Base-by-base conservation (phyloP, 306 rosid genomes). In the Neltuma alba region DNA sequence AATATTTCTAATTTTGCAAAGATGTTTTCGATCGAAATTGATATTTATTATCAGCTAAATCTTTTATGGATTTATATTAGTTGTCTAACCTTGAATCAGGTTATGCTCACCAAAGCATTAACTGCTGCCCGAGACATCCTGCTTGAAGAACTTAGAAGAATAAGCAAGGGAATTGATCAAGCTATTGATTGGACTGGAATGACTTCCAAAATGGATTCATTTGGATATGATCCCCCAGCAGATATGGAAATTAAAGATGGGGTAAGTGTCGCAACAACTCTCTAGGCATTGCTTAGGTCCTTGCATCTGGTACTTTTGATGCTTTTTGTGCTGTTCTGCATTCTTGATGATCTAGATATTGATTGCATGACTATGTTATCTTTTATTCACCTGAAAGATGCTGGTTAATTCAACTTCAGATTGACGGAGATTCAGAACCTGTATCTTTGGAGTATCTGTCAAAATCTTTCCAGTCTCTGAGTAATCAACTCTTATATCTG, bases 91-190 rank as follows among this genome's bases (percentile, higher is more conserved):
- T 78, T 48, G 52, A 87, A 87, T 57, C 81, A 82, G 80, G 86
- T 84, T 84, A 83, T 83, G 86, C 94, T 90, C 81, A 75, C 87
- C 76, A 92, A 95, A 83, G 90, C 94, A 64, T 83, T 95, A 82
- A 62, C 86, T 82, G 76, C 88, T 83, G 92, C 98, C 34, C 92
- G 90, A 72, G 92, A 89, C 83, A 85, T 84, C 44, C 79, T 95
- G 87, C 92, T 91, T 80, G 96, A 95, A 83, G 96, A 93, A 84
- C 85, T 95, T 50, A 91, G 73, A 83, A 89, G 83, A 82, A 82
- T 95, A 47, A 89, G 97, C 89, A 81, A 86, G 62, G 96, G 94
- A 77, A 83, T 91, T 76, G 88, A 77, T 83, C 79, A 85, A 81
- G 73, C 86, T 44, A 60, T 93, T 89, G 98, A 95, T 89, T 91